A percentile compares a stretch with the other conserved stretches of the same genome.
phyloP scores from a whole-genome alignment of 768 basidiomycete genomes.

The Kwoniella botswanensis region DNA sequence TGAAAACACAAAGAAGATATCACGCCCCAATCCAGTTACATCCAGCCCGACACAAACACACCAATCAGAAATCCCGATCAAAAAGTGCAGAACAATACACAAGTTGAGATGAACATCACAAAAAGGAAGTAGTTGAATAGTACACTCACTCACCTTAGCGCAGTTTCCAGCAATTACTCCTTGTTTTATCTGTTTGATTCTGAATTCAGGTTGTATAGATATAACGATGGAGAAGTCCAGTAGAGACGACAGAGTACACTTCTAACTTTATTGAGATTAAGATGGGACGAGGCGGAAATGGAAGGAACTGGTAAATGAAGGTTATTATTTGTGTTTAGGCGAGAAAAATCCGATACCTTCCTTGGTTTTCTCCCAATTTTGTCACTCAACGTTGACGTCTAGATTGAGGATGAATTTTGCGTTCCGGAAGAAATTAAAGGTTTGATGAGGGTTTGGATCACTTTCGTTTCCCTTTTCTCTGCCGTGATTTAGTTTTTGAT shows the following conservation, averaged over 20 bases:
- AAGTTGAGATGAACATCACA: not conserved
- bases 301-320: not conserved
- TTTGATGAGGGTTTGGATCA: not conserved
- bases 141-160: constrained; percentile 1
- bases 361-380: not conserved
- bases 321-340: not conserved
- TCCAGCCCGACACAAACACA: not conserved
- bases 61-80: constrained; percentile 1
- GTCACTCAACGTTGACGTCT: not conserved
- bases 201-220: not conserved
- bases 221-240: not conserved
- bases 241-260: not conserved
- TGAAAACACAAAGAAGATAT: not conserved
- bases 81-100: not conserved
- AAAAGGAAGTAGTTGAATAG: not conserved
- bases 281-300: not conserved
- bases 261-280: not conserved
- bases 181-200: not conserved
- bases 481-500: not conserved
- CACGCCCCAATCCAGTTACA: not conserved
- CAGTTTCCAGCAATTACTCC: not conserved
- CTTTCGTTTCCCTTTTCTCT: not conserved
- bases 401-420: not conserved
- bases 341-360: not conserved
- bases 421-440: not conserved